Percentiles rank a stretch among this genome's conserved stretches.
Evolutionary conservation across 805 yeast genomes (phyloP).

Genomic region (Yamadazyma scolyti): DNA sequence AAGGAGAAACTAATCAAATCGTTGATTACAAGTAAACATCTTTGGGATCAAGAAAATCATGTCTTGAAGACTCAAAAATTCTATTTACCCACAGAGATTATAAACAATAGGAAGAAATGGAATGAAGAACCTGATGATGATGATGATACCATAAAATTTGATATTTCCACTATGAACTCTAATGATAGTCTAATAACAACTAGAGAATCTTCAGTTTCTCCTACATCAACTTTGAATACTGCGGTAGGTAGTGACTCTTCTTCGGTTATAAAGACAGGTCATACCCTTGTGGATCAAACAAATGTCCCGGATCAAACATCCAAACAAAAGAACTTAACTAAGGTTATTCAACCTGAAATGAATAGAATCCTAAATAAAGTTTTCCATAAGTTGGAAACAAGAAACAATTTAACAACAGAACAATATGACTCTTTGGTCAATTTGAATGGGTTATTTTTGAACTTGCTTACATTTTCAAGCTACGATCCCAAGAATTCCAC

Average conservation of each 20-base stretch:
- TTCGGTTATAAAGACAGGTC: too few relatives aligned
- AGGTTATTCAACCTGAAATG: slow-evolving; percentile 22
- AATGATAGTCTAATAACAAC: slow-evolving; percentile 13
- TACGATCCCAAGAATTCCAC: slow-evolving; percentile 10
- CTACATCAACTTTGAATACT: slow-evolving; percentile 6
- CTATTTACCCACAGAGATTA: slow-evolving; percentile 36
- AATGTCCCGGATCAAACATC: slow-evolving; percentile 7
- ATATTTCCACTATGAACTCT: slow-evolving; percentile 28
- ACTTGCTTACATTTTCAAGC: slow-evolving; percentile 21
- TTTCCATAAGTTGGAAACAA: slow-evolving; percentile 33
- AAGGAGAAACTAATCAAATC: slow-evolving; percentile 19
- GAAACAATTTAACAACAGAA: slow-evolving; percentile 25
- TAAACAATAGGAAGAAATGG: slow-evolving; percentile 31
- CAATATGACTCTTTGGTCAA: slow-evolving; percentile 35
- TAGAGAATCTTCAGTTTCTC: slow-evolving; percentile 20
- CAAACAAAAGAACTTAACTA: slow-evolving; percentile 14
- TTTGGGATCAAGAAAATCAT: slow-evolving; percentile 40
- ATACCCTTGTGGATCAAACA: background rate
- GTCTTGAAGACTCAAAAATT: slow-evolving; percentile 24
- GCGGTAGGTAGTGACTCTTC: too few relatives aligned
- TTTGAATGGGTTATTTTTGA: slow-evolving; percentile 32
- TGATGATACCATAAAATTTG: slow-evolving; percentile 25
- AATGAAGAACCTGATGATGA: slow-evolving; percentile 5
- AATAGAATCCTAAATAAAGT: slow-evolving; percentile 38
- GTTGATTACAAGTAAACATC: slow-evolving; percentile 30